Evolutionary conservation across 164 flowering plant species (phyloP).

Genomic region (Magnolia kwangsiensis): DNA sequence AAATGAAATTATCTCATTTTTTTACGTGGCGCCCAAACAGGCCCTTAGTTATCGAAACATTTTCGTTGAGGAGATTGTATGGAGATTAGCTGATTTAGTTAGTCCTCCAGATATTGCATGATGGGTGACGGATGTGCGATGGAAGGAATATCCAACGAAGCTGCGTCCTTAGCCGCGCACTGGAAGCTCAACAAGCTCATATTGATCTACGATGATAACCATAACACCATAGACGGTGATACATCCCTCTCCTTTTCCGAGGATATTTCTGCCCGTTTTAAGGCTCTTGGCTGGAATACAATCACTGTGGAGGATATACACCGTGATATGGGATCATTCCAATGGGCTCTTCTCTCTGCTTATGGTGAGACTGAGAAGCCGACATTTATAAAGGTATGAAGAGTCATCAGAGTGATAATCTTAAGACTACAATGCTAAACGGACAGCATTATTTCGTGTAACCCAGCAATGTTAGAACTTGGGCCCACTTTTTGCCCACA

Average conservation of each 20-base stretch:
- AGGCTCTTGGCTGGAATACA: slow-evolving; percentile 54
- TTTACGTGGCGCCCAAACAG: too few species aligned
- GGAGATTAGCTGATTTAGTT: neutral
- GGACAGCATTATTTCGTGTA: too few species aligned
- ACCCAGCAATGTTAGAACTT: too few species aligned
- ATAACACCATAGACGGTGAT: slow-evolving; percentile 46
- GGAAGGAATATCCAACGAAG: slow-evolving; percentile 63
- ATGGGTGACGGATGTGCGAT: slow-evolving; percentile 69
- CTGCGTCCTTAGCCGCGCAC: slow-evolving; percentile 57
- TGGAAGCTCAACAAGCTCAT: slow-evolving; percentile 55
- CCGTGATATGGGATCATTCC: slow-evolving; percentile 28
- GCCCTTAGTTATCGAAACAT: too few species aligned
- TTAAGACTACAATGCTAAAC: too few species aligned
- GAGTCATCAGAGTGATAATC: neutral
- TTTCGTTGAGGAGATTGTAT: neutral
- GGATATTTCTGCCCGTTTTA: slow-evolving; percentile 34
- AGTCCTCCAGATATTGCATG: slow-evolving; percentile 37
- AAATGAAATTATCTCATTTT: too few species aligned
- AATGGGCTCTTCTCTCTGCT: slow-evolving; percentile 32
- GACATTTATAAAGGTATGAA: slow-evolving; percentile 48
- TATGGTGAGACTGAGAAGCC: slow-evolving; percentile 37
- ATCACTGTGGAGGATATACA: slow-evolving; percentile 39
- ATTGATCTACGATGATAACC: slow-evolving; percentile 51
- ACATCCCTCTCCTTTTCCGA: slow-evolving; percentile 44
- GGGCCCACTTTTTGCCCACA: too few species aligned